phyloP scores from a whole-genome alignment of 2,329 filamentous ascomycete species.

The Pseudocercospora fuligena region DNA sequence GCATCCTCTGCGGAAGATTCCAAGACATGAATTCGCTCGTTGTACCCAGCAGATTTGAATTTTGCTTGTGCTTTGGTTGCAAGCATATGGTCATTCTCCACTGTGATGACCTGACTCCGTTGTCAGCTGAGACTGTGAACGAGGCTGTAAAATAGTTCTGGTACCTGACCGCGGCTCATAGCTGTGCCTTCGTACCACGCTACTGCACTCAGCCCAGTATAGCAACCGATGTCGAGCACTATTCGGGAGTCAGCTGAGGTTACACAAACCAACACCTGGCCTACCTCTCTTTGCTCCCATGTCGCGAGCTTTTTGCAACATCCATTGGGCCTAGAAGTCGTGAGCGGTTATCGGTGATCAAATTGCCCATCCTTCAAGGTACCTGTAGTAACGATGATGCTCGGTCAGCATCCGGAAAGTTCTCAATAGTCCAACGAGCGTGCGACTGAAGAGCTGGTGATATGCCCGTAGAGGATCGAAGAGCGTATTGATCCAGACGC shows the following conservation, averaged over 20 bases:
- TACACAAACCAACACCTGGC: neutral
- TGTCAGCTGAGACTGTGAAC: neutral
- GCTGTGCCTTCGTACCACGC: neutral
- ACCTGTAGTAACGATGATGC: neutral
- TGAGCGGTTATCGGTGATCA: neutral
- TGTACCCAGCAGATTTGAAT: neutral
- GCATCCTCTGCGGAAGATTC: neutral
- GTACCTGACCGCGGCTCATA: neutral
- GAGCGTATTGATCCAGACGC: neutral
- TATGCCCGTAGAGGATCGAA: neutral
- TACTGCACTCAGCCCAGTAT: neutral
- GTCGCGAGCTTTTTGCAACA: neutral
- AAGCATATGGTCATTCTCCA: neutral
- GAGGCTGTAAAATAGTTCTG: neutral
- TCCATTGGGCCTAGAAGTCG: neutral
- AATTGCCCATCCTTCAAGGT: neutral
- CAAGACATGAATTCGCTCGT: neutral
- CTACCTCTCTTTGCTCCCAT: neutral
- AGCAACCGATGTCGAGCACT: neutral
- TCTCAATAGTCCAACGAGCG: neutral
- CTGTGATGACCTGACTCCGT: neutral
- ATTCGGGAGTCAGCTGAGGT: neutral
- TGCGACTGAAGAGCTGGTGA: neutral
- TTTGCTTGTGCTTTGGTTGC: neutral
- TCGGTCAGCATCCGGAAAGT: neutral